Conservation (phyloP, 2,329 filamentous ascomycete species). For the Didymella keratinophila region DNA sequence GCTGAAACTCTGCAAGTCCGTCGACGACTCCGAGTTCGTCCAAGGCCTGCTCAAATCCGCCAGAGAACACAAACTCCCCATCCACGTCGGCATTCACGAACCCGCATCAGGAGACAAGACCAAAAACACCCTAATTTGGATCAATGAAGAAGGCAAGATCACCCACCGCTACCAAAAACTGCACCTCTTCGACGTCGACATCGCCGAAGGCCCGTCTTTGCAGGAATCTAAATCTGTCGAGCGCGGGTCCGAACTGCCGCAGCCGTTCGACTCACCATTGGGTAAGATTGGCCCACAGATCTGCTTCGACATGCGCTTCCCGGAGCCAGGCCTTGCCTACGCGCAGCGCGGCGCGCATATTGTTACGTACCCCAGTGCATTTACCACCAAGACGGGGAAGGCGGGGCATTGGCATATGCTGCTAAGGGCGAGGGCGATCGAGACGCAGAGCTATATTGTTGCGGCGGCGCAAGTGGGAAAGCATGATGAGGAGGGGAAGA, state of each 20-base stretch:
- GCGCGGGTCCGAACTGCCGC: slow-evolving; percentile 59
- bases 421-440: slow-evolving; percentile 81
- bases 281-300: slow-evolving; percentile 82
- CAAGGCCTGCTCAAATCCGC: slow-evolving; percentile 76
- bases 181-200: slow-evolving; percentile 82
- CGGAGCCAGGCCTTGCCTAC: slow-evolving; percentile 75
- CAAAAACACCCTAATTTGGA: slow-evolving; percentile 73
- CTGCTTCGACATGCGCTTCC: slow-evolving; percentile 90
- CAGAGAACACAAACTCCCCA: slow-evolving; percentile 67
- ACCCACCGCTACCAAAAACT: slow-evolving; percentile 81
- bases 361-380: slow-evolving; percentile 87
- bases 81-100: slow-evolving; percentile 85
- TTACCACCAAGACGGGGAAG: slow-evolving; percentile 83
- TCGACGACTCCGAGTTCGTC: slow-evolving; percentile 75
- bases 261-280: slow-evolving; percentile 75
- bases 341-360: slow-evolving; percentile 74
- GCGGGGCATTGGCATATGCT: slow-evolving; percentile 83
- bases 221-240: slow-evolving; percentile 74
- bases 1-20: slow-evolving; percentile 74
- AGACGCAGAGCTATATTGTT: slow-evolving; percentile 86
- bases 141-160: slow-evolving; percentile 66
- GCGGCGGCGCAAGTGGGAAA: slow-evolving; percentile 80
- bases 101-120: slow-evolving; percentile 59
- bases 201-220: slow-evolving; percentile 64
- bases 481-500: slow-evolving; percentile 70